Base-by-base conservation (phyloP, 805 yeast species). In the Candida cerambycidarum region DNA sequence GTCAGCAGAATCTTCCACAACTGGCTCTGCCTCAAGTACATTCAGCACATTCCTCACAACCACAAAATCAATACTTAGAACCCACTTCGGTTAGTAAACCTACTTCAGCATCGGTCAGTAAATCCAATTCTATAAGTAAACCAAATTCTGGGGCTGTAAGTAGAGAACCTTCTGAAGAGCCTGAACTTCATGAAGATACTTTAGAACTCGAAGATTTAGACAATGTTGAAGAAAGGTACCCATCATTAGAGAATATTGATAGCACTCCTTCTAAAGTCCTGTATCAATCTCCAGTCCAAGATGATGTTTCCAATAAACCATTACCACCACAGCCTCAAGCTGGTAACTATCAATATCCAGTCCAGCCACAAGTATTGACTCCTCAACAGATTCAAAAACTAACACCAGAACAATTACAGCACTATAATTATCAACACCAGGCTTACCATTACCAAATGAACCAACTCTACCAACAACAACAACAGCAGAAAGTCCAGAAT, bases 141-240 rank as follows among this genome's bases (percentile, higher is more conserved):
- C 10, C 41, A 6, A 28, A 19, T 17, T 38, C 41, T 5, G 32
- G 13, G 7, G 21, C 7, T 5, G 29, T 13, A 11, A 29, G 28
- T 13, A 32, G 16, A 32, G 13, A n/a, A 9, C 8, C 7, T 5
- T 19, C 34, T 4, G 38, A n/a, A n/a, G 29, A 14, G 19, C 34
- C 31, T 19, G 38, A 39, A 13, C 30, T 18, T 11, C 42, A 42
- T 15, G 58, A 53, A 31, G 56, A 50, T 23, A 56, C 58, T 23
- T 55, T 61, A 21, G 73, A 67, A n/a, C 41, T 75, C 23, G 73
- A 64, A 5, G 59, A 73, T 25, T 51, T 70, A 41, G 73, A 69
- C 19, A 59, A 69, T 42, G 76, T 72, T 1, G 82, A 76, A 51
- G 73, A 73, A 43, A 59, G 82, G 38, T 79, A 69, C 50, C 84